These are phyloP conservation scores for Megacollybia platyphylla DNA, from an alignment of 1,284 basidiomycete species.

Conservation along the genomic window DNA sequence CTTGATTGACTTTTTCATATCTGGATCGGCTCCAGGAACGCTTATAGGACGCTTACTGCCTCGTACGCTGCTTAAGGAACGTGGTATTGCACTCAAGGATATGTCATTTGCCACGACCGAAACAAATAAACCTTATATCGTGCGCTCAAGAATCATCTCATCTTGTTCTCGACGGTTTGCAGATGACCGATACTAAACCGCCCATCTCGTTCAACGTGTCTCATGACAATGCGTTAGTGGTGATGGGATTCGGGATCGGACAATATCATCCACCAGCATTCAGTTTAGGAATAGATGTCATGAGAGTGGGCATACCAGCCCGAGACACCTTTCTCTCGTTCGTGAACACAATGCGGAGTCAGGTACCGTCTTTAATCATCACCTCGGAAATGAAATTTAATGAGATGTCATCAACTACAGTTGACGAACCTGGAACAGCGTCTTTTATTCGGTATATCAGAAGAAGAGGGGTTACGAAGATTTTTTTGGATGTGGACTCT, in stretches of 20 bases:
- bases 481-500: constrained; percentile 78
- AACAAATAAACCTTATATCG: constrained; percentile 64
- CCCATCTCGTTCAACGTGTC: constrained; percentile 68
- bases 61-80: constrained; percentile 43
- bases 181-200: constrained; percentile 31
- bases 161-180: constrained; percentile 1
- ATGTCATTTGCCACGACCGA: constrained; percentile 45
- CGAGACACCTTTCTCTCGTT: constrained; percentile 45
- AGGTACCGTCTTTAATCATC: constrained; percentile 26
- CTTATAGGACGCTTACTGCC: constrained; percentile 62
- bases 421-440: constrained; percentile 40
- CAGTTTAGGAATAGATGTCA: constrained; percentile 64
- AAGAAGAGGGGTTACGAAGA: constrained; percentile 31
- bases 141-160: constrained; percentile 17
- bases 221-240: constrained; percentile 63
- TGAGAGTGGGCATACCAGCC: constrained; percentile 55
- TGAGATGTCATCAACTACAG: constrained; percentile 18
- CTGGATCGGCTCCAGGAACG: constrained; percentile 32
- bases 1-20: constrained; percentile 2
- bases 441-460: constrained; percentile 23
- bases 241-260: constrained; percentile 50
- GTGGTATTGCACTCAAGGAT: constrained; percentile 29
- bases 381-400: neutral
- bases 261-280: constrained; percentile 41
- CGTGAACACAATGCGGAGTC: constrained; percentile 49